Evolutionary conservation across 2,329 filamentous ascomycete species (phyloP), one percentile per base, ranked within the genome.

Genomic region (Lachnellula occidentalis): DNA sequence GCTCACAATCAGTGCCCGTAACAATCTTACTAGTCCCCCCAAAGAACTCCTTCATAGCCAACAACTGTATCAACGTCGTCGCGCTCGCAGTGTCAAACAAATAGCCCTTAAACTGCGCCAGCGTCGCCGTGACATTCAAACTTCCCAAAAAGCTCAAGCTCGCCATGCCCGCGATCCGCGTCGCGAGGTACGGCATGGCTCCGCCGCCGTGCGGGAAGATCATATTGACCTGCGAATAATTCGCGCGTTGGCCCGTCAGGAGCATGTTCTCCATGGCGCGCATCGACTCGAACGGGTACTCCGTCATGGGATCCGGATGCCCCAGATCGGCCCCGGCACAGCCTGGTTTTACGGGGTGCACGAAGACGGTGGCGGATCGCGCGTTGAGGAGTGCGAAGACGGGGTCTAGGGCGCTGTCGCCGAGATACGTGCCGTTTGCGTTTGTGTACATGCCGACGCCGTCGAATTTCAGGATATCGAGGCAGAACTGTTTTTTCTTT

Each of bases 271-370:
- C 54, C 48, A 55, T 50, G 3, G 53, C 53, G 0, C 78, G 66
- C 2, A 76, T 74, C 0, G 76, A 78, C 50, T 80, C 78, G 62
- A 80, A 80, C 58, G 79, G 70, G 64, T 79, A 80, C 54, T 76
- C 74, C 17, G 75, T 59, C 46, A 72, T 64, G 0, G 74, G 73
- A 60, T 64, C 46, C 66, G 67, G 1, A 72, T 69, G 5, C 72
- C 63, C 12, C 50, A 53, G 0, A 58, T 61, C 1, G 17, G 19
- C 50, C 14, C 21, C 21, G 8, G 12, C 21, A 15, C 48, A 49
- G 24, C 24, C 22, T 17, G 55, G 56, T 45, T 71, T 67, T 0
- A 73, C 73, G 0, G 75, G 75, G 53, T 77, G 76, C 4, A 77
- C 61, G 57, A 78, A 75, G 0, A 77, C 69, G 2, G 74, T 68